Base-by-base conservation (phyloP, 805 yeast genomes). In the Candida palmyrensis region DNA sequence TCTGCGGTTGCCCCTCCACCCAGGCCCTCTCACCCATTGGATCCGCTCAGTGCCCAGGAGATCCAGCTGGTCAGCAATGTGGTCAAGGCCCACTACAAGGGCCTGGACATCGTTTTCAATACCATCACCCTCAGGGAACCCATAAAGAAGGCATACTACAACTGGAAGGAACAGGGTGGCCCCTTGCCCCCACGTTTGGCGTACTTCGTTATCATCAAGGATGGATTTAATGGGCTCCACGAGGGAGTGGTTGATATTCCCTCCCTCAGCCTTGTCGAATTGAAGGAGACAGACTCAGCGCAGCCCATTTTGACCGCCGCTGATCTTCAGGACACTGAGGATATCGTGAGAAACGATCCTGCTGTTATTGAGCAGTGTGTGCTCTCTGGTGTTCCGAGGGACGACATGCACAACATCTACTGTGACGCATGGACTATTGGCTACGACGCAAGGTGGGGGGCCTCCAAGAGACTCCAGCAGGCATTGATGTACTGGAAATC, bases 401-500 rank as follows among this genome's bases (percentile, higher is more conserved):
- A 54, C 35, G 80, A 79, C 32, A 78, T 79, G 79, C 60, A 68
- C 49, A 66, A 72, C 41, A 64, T 76, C 29, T 76, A 73, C 64
- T 75, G 81, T 59, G 82, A 76, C 50, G 79, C 81, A 33, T 76
- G 82, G 82, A 73, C 82, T 20, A 77, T 78, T 49, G 83, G 83
- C 30, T 77, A 73, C 48, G 84, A 78, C 52, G 82, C 74, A 62
- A 71, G 90, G 61, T 82, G 86, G 83, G 90, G 90, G 27, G 74
- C 82, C 29, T 68, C 76, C 31, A 71, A 75, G 55, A 71, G 92
- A 60, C 70, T 82, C 41, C 90, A 82, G 59, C 92, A 82, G 59
- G 89, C 89, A 26, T 70, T 83, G 57, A 71, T 83, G 71, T 82
- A 80, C 67, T 83, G 79, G 72, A 72, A 88, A 64, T 66, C 77